Percentiles rank a stretch among this genome's conserved stretches.
These are phyloP conservation scores for Pisolithus albus DNA, from an alignment of 768 basidiomycete genomes.

Conservation along the genomic window DNA sequence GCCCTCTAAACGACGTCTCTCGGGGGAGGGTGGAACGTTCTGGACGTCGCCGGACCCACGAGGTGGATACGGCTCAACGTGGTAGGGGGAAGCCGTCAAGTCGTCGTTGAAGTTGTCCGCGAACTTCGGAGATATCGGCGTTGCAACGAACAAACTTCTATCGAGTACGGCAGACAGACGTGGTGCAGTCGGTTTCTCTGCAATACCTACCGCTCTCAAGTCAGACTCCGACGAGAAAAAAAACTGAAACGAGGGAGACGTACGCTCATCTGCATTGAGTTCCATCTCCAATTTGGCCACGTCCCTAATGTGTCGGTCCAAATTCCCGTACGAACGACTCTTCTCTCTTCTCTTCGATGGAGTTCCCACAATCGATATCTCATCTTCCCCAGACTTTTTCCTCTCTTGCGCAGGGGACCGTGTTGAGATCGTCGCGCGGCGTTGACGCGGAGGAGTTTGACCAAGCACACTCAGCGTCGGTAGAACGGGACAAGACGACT, in stretches of 20 bases:
- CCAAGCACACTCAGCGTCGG: conserved; percentile 15
- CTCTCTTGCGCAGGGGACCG: conserved; percentile 44
- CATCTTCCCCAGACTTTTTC: conserved; percentile 16
- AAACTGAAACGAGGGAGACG: neutral
- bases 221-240: neutral
- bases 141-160: conserved; percentile 59
- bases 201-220: conserved; percentile 24
- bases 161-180: conserved; percentile 65
- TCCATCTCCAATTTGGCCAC: conserved; percentile 60
- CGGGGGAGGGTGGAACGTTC: conserved; percentile 44
- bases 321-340: conserved; percentile 57
- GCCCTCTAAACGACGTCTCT: conserved; percentile 56
- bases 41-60: conserved; percentile 32
- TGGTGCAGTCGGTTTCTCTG: conserved; percentile 34
- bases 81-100: conserved; percentile 52
- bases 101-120: conserved; percentile 38
- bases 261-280: conserved; percentile 49
- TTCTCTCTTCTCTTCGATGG: conserved; percentile 63
- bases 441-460: conserved; percentile 30
- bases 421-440: conserved; percentile 64
- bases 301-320: conserved; percentile 63
- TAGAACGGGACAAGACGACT: conserved; percentile 15
- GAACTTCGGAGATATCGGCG: conserved; percentile 33
- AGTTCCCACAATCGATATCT: conserved; percentile 36
- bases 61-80: conserved; percentile 60